Evolutionary conservation across 768 basidiomycete genomes (phyloP).

Genomic region (Collybia nuda): DNA sequence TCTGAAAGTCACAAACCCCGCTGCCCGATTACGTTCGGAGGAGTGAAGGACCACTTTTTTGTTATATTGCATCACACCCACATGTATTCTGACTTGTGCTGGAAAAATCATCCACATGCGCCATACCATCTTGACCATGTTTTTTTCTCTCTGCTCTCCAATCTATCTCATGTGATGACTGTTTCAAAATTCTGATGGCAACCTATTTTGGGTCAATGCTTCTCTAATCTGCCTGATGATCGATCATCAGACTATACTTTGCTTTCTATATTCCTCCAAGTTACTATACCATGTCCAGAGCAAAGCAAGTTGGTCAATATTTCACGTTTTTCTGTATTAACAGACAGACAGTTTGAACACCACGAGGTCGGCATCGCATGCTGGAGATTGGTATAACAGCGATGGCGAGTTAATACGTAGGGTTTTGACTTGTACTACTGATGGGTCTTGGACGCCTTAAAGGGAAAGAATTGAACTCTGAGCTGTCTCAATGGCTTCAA

Average conservation of each 20-base stretch:
- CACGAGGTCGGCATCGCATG: slow-evolving; percentile 71
- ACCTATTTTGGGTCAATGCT: neutral
- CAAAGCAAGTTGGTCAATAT: slow-evolving; percentile 14
- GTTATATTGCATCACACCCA: slow-evolving; percentile 35
- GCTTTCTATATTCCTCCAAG: slow-evolving; percentile 12
- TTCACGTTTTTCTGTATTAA: slow-evolving; percentile 1
- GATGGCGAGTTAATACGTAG: slow-evolving; percentile 44
- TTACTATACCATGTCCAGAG: neutral
- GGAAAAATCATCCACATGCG: slow-evolving; percentile 52
- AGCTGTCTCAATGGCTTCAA: slow-evolving; percentile 66
- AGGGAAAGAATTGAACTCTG: slow-evolving; percentile 58
- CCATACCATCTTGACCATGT: slow-evolving; percentile 1
- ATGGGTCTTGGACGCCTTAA: too few species aligned
- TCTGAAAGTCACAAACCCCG: slow-evolving; percentile 92
- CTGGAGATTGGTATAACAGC: slow-evolving; percentile 86
- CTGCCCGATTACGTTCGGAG: slow-evolving; percentile 92
- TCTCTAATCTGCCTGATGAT: neutral
- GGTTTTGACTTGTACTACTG: too few species aligned
- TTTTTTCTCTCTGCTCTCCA: slow-evolving; percentile 4
- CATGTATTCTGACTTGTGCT: slow-evolving; percentile 55
- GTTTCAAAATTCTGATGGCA: neutral
- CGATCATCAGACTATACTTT: too few species aligned
- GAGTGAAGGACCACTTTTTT: slow-evolving; percentile 56
- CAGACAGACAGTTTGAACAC: slow-evolving; percentile 8
- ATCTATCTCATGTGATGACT: neutral